Conservation (phyloP, 2,329 filamentous ascomycete genomes). For the Tolypocladium album region DNA sequence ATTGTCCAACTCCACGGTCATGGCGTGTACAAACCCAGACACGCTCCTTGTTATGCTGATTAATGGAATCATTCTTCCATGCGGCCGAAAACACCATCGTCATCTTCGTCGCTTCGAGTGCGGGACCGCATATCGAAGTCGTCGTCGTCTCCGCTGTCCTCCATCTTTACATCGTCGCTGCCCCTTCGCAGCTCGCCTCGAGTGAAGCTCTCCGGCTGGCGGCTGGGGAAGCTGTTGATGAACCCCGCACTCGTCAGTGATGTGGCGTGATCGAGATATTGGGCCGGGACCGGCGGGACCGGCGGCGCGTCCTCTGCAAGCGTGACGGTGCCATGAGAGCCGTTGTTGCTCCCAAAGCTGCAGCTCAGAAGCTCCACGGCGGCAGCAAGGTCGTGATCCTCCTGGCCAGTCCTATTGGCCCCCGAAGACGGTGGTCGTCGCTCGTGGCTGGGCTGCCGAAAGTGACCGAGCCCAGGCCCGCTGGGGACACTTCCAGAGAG, state of each 20-base stretch:
- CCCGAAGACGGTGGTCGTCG: slow-evolving; percentile 71
- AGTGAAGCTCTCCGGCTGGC: slow-evolving; percentile 55
- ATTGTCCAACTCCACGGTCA: slow-evolving; percentile 21
- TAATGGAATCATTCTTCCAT: slow-evolving; percentile 70
- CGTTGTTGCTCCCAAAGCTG: slow-evolving; percentile 70
- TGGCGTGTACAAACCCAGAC: slow-evolving; percentile 3
- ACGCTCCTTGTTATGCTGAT: slow-evolving; percentile 2
- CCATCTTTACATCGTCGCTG: slow-evolving; percentile 55
- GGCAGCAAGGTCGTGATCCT: slow-evolving; percentile 79
- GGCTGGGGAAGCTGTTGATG: slow-evolving; percentile 50
- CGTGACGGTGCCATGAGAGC: slow-evolving; percentile 51
- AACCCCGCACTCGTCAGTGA: slow-evolving; percentile 50
- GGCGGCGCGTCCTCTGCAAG: slow-evolving; percentile 69
- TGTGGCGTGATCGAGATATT: slow-evolving; percentile 56
- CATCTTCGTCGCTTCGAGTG: slow-evolving; percentile 72
- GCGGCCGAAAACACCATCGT: slow-evolving; percentile 88
- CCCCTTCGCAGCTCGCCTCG: slow-evolving; percentile 40
- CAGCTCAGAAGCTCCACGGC: slow-evolving; percentile 85
- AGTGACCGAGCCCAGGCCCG: slow-evolving; percentile 41
- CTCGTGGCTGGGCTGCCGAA: slow-evolving; percentile 66
- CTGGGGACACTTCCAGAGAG: slow-evolving; percentile 36
- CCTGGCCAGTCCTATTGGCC: slow-evolving; percentile 62
- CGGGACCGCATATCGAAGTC: slow-evolving; percentile 52
- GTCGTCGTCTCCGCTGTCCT: slow-evolving; percentile 59
- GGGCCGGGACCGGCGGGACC: slow-evolving; percentile 75